Evolutionary conservation across 1,284 basidiomycete genomes (phyloP), one percentile per base, ranked within the genome.

Genomic region (Cutaneotrichosporon dermatis): DNA sequence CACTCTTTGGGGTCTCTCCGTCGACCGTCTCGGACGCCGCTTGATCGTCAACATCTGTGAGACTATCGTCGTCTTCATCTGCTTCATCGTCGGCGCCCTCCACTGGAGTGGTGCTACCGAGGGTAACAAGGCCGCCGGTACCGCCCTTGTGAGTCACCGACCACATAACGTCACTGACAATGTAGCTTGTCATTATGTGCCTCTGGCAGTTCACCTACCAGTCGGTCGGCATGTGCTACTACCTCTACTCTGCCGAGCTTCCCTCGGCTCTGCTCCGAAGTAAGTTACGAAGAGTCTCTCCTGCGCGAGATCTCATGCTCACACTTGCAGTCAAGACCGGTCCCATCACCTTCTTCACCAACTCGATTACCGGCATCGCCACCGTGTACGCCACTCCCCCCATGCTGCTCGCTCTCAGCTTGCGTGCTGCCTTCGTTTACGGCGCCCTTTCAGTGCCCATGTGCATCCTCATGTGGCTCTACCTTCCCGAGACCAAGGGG

Each of bases 401-500:
- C 13, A 62, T 69, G 62, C 60, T 69, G 8, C 49, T 65, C 13
- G 41, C 51, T 10, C 45, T 69, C 13, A 37, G 25, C 37, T 54
- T 69, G 40, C 57, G 50, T 16, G 48, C 68, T 1, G 68, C 54
- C 16, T 69, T 69, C 50, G 60, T 69, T 12, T 69, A 60, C 56
- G 63, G 60, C 10, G 65, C 65, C 7, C 41, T 61, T 33, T 63
- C 66, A 5, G 46, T 64, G 2, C 66, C 65, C 4, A 64, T 66
- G 34, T 60, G 60, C 36, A 46, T 66, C 48, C 48, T 59, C 58
- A 61, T 68, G 54, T 68, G 66, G 66, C 50, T 66, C 33, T 66
- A 60, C 55, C 54, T 68, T 6, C 66, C 68, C n/a, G 68, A 68
- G 58, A 69, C 68, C 12, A 68, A 65, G 53, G 62, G 63, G 67